A percentile compares a stretch with the other conserved stretches of the same genome.
These are phyloP conservation scores for Tolypocladium nubicola DNA, from an alignment of 2,329 filamentous ascomycete species.

Conservation along the genomic window DNA sequence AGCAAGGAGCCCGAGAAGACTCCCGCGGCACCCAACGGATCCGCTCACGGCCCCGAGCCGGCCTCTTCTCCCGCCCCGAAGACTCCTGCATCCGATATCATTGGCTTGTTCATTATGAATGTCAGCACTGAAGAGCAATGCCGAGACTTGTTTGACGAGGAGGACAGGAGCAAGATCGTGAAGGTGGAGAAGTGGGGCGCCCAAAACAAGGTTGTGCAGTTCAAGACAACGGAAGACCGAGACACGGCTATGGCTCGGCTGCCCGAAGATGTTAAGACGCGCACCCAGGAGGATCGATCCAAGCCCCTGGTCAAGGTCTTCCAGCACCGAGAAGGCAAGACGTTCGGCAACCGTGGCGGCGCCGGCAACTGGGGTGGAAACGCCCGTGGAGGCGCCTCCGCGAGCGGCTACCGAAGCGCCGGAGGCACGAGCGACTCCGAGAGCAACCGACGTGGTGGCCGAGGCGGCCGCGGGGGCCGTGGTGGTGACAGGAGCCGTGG, in stretches of 20 bases:
- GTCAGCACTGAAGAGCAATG: conserved; percentile 75
- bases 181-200: conserved; percentile 70
- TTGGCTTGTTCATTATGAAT: conserved; percentile 84
- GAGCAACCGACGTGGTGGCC: conserved; percentile 43
- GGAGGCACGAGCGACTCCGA: conserved; percentile 63
- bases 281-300: conserved; percentile 59
- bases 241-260: conserved; percentile 67
- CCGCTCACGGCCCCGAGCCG: conserved; percentile 39
- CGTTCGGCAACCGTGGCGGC: conserved; percentile 49
- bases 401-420: conserved; percentile 76
- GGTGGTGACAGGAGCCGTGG: conserved; percentile 48
- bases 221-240: conserved; percentile 69
- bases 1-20: conserved; percentile 48
- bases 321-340: conserved; percentile 52
- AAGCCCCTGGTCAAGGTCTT: conserved; percentile 79
- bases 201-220: conserved; percentile 77
- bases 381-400: conserved; percentile 46
- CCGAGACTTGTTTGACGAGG: conserved; percentile 69
- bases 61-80: conserved; percentile 50
- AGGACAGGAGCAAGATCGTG: conserved; percentile 72
- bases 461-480: conserved; percentile 47
- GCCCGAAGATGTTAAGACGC: conserved; percentile 65
- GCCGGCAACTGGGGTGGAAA: conserved; percentile 59
- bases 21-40: conserved; percentile 39
- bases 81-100: conserved; percentile 52